Percentiles rank a stretch among this genome's conserved stretches.
Evolutionary conservation across 2,329 filamentous ascomycete genomes (phyloP).

Genomic region (Microcera coccophila): DNA sequence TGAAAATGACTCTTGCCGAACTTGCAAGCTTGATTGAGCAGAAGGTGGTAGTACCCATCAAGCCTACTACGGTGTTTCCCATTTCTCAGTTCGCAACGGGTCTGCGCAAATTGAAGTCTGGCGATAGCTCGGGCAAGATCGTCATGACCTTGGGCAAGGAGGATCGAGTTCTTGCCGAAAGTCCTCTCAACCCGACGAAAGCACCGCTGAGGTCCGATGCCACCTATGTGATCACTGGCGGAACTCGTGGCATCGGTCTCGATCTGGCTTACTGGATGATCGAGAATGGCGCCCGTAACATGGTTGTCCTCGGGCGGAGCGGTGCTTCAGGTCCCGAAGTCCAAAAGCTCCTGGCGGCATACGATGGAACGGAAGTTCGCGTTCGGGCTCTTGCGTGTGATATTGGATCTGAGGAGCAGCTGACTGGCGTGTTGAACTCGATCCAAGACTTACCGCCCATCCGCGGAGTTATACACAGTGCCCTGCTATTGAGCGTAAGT

Average conservation of each 20-base stretch:
- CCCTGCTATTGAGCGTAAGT: not conserved
- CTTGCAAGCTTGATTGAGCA: not conserved
- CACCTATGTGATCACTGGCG: conserved; percentile 28
- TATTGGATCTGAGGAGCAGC: not conserved
- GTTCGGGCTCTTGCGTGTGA: not conserved
- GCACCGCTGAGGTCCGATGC: not conserved
- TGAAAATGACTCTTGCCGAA: not conserved
- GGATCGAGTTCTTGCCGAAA: not conserved
- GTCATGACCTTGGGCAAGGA: not conserved
- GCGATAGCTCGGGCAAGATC: conserved; percentile 8
- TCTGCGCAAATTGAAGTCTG: conserved; percentile 5
- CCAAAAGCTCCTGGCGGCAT: not conserved
- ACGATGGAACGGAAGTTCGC: not conserved
- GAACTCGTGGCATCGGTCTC: conserved; percentile 40
- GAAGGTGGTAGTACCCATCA: not conserved
- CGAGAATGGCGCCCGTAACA: conserved; percentile 32
- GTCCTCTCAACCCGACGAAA: not conserved
- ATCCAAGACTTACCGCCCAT: not conserved
- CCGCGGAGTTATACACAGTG: not conserved
- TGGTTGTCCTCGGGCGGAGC: conserved; percentile 33
- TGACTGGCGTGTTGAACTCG: not conserved
- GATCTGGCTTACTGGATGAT: conserved; percentile 35
- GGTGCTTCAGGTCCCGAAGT: not conserved
- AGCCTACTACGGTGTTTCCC: not conserved
- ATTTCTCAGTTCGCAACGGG: not conserved